Conservation (phyloP, 148 eudicot species). For the Beta vulgaris region DNA sequence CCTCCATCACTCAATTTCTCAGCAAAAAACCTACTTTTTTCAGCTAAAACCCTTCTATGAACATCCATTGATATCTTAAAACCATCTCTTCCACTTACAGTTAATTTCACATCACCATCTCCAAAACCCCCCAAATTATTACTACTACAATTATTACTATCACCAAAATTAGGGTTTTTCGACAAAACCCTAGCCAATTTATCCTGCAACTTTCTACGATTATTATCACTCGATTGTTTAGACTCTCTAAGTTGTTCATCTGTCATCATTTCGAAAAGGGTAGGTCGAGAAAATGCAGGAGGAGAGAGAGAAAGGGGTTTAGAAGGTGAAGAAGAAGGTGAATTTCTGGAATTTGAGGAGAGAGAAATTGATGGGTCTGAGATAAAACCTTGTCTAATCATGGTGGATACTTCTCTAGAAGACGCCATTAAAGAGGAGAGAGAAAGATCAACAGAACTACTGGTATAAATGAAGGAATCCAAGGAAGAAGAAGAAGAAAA, state of each 20-base stretch:
- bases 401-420: slow-evolving; percentile 33
- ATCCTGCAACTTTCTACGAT: slow-evolving; percentile 41
- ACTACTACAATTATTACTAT: slow-evolving; percentile 20
- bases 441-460: neutral
- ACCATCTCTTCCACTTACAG: slow-evolving; percentile 60
- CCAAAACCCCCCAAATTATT: slow-evolving; percentile 42
- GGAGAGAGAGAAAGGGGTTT: slow-evolving; percentile 31
- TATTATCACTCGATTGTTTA: slow-evolving; percentile 34
- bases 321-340: slow-evolving; percentile 31
- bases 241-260: slow-evolving; percentile 60
- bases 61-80: slow-evolving; percentile 72
- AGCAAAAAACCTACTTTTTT: slow-evolving; percentile 68
- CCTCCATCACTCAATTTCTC: slow-evolving; percentile 52
- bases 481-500: neutral
- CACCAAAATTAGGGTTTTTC: slow-evolving; percentile 34
- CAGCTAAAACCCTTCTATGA: slow-evolving; percentile 57
- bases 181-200: slow-evolving; percentile 51
- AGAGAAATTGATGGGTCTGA: slow-evolving; percentile 35
- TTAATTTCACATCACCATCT: slow-evolving; percentile 69
- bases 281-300: slow-evolving; percentile 48
- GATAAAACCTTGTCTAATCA: slow-evolving; percentile 39
- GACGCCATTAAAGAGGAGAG: slow-evolving; percentile 28
- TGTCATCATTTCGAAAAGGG: slow-evolving; percentile 87
- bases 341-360: slow-evolving; percentile 20
- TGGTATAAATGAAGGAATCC: neutral